Base-by-base conservation (phyloP, 441 rosid species). In the Breynia disticha region DNA sequence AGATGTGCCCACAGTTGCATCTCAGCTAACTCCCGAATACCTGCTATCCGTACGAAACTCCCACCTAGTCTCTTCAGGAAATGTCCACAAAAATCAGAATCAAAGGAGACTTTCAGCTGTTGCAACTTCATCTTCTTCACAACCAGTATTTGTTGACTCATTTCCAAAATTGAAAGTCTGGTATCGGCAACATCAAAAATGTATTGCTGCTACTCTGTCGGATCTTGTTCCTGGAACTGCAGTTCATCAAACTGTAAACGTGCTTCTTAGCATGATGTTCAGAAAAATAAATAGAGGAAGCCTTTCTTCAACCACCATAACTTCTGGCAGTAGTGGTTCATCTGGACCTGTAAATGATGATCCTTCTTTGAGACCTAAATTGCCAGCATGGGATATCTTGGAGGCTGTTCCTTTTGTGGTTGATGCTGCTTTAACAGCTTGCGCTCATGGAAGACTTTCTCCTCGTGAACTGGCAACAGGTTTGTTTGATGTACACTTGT, bases 391-490 rank as follows among this genome's bases (percentile, higher is more conserved):
- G 99, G 90, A 89, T 62, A 82, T 94, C 71, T 72, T 94, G 69
- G 95, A 89, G 78, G 95, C 84, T 21, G 77, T 86, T 70, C 97
- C 97, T 19, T 80, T 78, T 70, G 99, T 76, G 46, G 86, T 89
- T 50, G 87, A 85, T 79, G 95, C 99, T 62, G 89, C 97, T 72
- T 73, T 94, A 66, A 78, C 94, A 18, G 97, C 99, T 22, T 89
- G 99, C 68, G 97, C 94, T 64, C 93, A 89, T 70, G 94, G 95
- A 67, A 80, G 67, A 60, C 84, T 94, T 64, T 87, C 86, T 39
- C 97, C 99, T 60, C 96, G 99, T 56, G 99, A 94, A 73, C 72
- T 94, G 56, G 96, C 95, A 21, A 94, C 99, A 79, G 99, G 99
- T 93, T 58, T 65, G 70, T 64, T 46, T 48, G 38, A 24, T 46